A percentile compares a stretch with the other conserved stretches of the same genome.
These are phyloP conservation scores for Coemansia erecta DNA, from an alignment of 192 early-diverging fungal genomes.

Conservation along the genomic window DNA sequence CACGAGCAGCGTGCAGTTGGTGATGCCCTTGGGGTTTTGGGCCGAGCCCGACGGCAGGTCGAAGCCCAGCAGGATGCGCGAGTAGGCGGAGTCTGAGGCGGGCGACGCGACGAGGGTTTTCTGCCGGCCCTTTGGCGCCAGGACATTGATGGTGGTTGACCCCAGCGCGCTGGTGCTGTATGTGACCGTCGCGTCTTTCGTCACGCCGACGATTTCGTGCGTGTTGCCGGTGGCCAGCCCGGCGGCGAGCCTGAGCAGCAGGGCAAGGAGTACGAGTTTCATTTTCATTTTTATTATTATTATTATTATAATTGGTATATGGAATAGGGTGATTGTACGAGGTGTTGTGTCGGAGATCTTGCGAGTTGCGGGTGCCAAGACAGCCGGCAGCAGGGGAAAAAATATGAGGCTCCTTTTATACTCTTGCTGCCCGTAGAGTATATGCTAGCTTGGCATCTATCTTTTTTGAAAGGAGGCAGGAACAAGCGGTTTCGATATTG, in stretches of 20 bases:
- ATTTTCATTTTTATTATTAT: no score
- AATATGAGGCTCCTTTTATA: neutral
- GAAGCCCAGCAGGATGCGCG: conserved; percentile 39
- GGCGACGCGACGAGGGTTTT: conserved; percentile 13
- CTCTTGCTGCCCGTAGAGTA: no score
- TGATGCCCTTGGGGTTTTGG: conserved; percentile 9
- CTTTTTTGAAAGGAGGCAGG: no score
- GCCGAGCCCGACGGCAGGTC: conserved; percentile 14
- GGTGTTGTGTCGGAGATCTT: no score
- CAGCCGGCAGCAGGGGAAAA: neutral
- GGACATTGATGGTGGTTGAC: conserved; percentile 1
- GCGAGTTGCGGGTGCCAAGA: no score
- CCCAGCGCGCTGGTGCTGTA: conserved; percentile 11
- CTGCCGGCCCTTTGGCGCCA: conserved; percentile 18
- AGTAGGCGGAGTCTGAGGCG: conserved; percentile 1
- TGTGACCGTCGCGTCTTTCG: conserved; percentile 27
- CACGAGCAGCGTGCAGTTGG: conserved; percentile 29
- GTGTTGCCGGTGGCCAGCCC: neutral
- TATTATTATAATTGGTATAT: no score
- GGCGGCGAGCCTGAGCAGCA: no score
- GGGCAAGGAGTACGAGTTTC: no score
- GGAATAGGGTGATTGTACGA: no score
- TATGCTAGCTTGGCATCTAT: no score
- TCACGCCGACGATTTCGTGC: neutral
- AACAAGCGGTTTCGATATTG: no score